Evolutionary conservation across 164 flowering plant species (phyloP), one percentile per base, ranked within the genome.

Genomic region (Euptelea pleiosperma): DNA sequence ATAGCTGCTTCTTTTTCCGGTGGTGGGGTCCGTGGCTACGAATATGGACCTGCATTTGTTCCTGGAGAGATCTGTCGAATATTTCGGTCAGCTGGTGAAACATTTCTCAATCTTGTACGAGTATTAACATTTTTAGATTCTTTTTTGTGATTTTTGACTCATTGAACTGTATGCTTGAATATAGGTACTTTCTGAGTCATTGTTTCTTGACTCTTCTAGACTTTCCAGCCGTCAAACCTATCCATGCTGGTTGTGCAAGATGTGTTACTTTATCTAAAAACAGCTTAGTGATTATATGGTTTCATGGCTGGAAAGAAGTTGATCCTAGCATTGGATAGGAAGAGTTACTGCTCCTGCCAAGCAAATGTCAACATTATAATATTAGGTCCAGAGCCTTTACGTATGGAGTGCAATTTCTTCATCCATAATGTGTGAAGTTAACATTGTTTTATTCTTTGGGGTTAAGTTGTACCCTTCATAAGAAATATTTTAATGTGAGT

Each of bases 61-160:
- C 97, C 99, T 57, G 92, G 83, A 59, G 99, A 91, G 77, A 84
- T 87, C 69, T 89, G 96, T 63, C 82, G 91, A 50, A 73, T 69
- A 26, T 91, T 81, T 66, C 87, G 82, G 26, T 71, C 90, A 55
- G 83, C 90, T 66, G 77, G 91, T 71, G 98, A 94, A 77, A 85
- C 78, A 64, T 82, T 89, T 80, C 75, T 94, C 67, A 82, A 89
- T 62, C 86, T 81, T 60, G 98, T 92, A 81, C 16, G 82, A 15
- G 10, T 55, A 19, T 55, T 48, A 45, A 33, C 37, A 21, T 50
- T 9, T 60, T 25, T 34, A 1, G 9, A 14, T 47, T 54, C 18
- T 19, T 15, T 19, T 9, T 45, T 14, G 25, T 7, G 7, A 12
- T n/a, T 54, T 55, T 28, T 22, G 6, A 24, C 16, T 7, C 52